phyloP scores from a whole-genome alignment of 2,329 filamentous ascomycete species.

The Calonectria hongkongensis region DNA sequence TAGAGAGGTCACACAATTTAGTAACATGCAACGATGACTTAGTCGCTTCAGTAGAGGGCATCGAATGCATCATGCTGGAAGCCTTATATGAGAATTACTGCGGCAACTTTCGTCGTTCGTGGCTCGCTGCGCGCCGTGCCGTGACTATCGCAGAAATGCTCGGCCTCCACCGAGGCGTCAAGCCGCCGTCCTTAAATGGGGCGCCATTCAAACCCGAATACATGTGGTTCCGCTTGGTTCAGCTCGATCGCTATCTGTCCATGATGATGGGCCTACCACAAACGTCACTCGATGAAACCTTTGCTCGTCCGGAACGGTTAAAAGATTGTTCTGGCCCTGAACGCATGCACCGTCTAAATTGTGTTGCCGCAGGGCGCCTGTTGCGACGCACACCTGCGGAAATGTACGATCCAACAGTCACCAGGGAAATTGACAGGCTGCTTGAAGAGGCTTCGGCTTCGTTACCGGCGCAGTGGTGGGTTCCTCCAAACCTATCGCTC shows the following conservation, averaged over 20 bases:
- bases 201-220: conserved; percentile 56
- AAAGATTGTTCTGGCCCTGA: conserved; percentile 61
- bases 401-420: conserved; percentile 53
- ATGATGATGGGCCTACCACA: conserved; percentile 68
- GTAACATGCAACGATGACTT: conserved; percentile 69
- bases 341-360: conserved; percentile 66
- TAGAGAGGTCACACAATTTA: conserved; percentile 56
- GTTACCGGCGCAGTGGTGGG: conserved; percentile 70
- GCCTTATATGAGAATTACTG: conserved; percentile 67
- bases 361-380: conserved; percentile 64
- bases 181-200: conserved; percentile 35
- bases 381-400: conserved; percentile 65
- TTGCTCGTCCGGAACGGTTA: conserved; percentile 56
- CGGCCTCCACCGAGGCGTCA: conserved; percentile 56
- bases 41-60: conserved; percentile 65
- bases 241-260: conserved; percentile 68
- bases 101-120: conserved; percentile 67
- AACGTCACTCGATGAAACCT: conserved; percentile 61
- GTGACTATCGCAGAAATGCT: conserved; percentile 66
- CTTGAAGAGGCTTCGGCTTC: conserved; percentile 64
- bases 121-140: conserved; percentile 66
- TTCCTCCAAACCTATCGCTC: conserved; percentile 52
- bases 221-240: conserved; percentile 68
- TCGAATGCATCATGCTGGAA: conserved; percentile 71
- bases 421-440: conserved; percentile 67